Base-by-base conservation (phyloP, 257 asterid genomes). In the Solanum chiquidenum region DNA sequence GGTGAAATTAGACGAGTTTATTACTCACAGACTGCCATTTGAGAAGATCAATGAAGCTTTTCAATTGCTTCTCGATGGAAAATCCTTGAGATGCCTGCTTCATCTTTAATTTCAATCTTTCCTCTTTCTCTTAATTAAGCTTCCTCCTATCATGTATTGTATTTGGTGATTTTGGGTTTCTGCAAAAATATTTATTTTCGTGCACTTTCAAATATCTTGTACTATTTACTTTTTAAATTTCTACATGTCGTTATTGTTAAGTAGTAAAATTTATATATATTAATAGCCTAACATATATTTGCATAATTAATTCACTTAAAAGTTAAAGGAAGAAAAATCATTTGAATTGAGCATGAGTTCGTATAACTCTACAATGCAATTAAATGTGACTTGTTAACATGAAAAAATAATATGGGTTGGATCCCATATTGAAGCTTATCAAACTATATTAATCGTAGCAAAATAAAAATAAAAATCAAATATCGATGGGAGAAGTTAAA, bases 1-100 rank as follows among this genome's bases (percentile, higher is more conserved):
- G 89, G 98, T 95, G 82, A 97, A 95, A 75, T 86, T 97, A 93
- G 98, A 97, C 37, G 98, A 94, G 88, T 97, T 95, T 86, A 95
- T 97, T 88, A 94, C 98, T 18, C 98, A 97, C 42, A 92, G 94
- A 83, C 77, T 95, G 88, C 98, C 98, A 1, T 95, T 97, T 88
- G 68, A 89, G 55, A 91, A 90, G 89, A 95, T 97, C 31, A 97
- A 93, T 52, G 96, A 97, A 90, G 97, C 96, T 73, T 73, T 97
- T 12, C 93, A 95, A 44, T 87, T 97, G 34, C 98, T 97, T 8
- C 46, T 83, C 1, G 96, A 95, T 42, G 99, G 98, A 21, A 94
- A 93, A 87, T 93, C 98, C 49, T 90, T 97, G 89, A 93, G 98
- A 94, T 95, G 99, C 90, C 92, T 95, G 76, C 95, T 96, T 75